These are phyloP conservation scores for Epichloe baconii DNA, from an alignment of 2,329 filamentous ascomycete genomes.

Conservation along the genomic window DNA sequence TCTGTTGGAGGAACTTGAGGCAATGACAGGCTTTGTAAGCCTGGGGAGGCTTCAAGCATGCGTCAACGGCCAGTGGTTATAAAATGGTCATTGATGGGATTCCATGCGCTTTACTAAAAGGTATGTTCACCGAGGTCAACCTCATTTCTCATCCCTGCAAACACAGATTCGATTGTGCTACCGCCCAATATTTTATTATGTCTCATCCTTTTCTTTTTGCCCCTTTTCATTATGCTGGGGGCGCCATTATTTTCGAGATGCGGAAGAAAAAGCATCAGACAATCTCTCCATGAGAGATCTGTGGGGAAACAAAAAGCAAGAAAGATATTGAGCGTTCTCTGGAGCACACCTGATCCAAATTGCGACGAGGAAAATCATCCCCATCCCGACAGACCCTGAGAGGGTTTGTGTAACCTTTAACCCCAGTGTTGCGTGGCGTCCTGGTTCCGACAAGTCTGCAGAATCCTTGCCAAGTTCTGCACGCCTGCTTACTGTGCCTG, in stretches of 20 bases:
- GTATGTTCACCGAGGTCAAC: constrained; percentile 4
- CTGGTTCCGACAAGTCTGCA: constrained; percentile 12
- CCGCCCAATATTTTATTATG: not conserved
- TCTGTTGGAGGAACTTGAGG: not conserved
- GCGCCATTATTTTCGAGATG: no score
- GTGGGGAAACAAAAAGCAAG: not conserved
- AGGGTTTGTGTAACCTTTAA: constrained; percentile 9
- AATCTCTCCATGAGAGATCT: no score
- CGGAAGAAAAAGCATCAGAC: no score
- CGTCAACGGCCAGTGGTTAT: not conserved
- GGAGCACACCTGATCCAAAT: not conserved
- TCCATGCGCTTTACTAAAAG: not conserved
- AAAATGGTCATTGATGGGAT: not conserved
- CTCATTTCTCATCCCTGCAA: constrained; percentile 4
- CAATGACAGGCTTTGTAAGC: not conserved
- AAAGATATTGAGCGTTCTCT: not conserved
- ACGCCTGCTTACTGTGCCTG: constrained; percentile 10
- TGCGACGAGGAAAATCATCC: not conserved
- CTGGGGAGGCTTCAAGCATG: not conserved
- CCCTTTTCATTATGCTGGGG: not conserved
- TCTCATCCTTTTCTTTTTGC: not conserved
- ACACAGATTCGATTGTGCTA: not conserved
- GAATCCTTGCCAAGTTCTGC: constrained; percentile 9
- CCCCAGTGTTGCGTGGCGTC: constrained; percentile 13
- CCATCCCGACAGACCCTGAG: not conserved